Evolutionary conservation across 192 early-diverging fungal species (phyloP), one percentile per base, ranked within the genome.

Genomic region (Coemansia sp.): DNA sequence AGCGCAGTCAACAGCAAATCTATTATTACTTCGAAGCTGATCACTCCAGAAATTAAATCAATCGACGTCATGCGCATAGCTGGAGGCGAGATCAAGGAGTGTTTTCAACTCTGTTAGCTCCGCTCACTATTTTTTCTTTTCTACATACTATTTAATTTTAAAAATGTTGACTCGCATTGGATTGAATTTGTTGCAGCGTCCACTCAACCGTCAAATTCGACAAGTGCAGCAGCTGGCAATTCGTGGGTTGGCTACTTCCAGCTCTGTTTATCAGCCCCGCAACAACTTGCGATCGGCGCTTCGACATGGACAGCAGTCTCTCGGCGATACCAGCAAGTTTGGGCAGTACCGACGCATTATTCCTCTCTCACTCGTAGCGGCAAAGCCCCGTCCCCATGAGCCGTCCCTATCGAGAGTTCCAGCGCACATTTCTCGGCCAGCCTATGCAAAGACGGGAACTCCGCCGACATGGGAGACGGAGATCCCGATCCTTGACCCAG

Each of bases 401-500:
- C 76, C 81, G 16, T 75, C 81, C 7, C 40, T 50, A 5, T 62
- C 49, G 6, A 66, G 27, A 74, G 73, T 83, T 5, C 76, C 89
- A 0, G 27, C 63, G 2, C 68, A 81, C 36, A 89, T 92, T 22
- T 33, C 18, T 3, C 74, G 78, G 38, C 90, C 90, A 9, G 64
- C 73, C 34, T 92, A 92, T 73, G 90, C 90, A 0, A 70, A 74
- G 3, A 73, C 72, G 7, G 90, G 90, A 2, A 62, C 69, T 4
- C 85, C 87, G 1, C 83, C 88, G 0, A 68, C 68, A 22, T 89
- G 87, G 87, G 65, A 73, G 2, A 36, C 50, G 0, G 46, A 74
- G 24, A 81, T 88, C 34, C 88, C 88, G 22, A 72, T 83, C 6
- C 69, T 84, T 13, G 68, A 83, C 12, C 41, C 62, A 0, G 69